phyloP scores from a whole-genome alignment of 1,284 basidiomycete genomes.

The Hypsizygus ulmarius region DNA sequence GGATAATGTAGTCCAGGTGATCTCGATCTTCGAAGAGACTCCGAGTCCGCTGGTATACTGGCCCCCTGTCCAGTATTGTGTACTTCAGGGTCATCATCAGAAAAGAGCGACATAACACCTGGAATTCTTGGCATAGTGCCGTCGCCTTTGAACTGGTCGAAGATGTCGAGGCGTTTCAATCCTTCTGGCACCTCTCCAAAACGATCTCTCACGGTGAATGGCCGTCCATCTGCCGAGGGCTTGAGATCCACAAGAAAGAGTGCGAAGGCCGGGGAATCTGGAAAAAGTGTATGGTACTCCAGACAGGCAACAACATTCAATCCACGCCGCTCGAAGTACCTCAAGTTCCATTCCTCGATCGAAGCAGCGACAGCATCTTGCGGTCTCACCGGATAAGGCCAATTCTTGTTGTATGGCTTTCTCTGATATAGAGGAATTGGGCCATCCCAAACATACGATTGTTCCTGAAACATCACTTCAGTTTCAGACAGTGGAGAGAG shows the following conservation, averaged over 20 bases:
- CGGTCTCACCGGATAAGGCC: conserved; percentile 6
- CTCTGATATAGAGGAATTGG: not conserved
- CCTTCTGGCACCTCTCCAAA: conserved; percentile 14
- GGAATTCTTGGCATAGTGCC: conserved; percentile 13
- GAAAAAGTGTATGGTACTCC: conserved; percentile 14
- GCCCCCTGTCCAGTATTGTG: conserved; percentile 9
- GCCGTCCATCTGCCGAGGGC: not conserved
- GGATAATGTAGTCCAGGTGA: not conserved
- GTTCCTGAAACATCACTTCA: conserved; percentile 8
- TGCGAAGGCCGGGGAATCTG: conserved; percentile 11
- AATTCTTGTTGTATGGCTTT: not conserved
- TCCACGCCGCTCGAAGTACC: conserved; percentile 13
- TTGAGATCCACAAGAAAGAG: conserved; percentile 16
- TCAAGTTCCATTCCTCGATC: conserved; percentile 16
- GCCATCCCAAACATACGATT: conserved; percentile 8
- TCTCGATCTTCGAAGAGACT: not conserved
- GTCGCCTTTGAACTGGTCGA: conserved; percentile 7
- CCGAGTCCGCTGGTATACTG: not conserved
- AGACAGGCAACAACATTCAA: conserved; percentile 12
- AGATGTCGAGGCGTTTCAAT: conserved; percentile 17
- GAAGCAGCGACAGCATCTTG: conserved; percentile 13
- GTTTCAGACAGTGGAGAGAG: not conserved
- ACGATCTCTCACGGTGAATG: conserved; percentile 7
- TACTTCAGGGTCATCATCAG: conserved; percentile 6
- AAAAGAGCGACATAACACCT: conserved; percentile 13